phyloP scores from a whole-genome alignment of 176 grass and related monocot genomes.

The Oropetium thomaeum region DNA sequence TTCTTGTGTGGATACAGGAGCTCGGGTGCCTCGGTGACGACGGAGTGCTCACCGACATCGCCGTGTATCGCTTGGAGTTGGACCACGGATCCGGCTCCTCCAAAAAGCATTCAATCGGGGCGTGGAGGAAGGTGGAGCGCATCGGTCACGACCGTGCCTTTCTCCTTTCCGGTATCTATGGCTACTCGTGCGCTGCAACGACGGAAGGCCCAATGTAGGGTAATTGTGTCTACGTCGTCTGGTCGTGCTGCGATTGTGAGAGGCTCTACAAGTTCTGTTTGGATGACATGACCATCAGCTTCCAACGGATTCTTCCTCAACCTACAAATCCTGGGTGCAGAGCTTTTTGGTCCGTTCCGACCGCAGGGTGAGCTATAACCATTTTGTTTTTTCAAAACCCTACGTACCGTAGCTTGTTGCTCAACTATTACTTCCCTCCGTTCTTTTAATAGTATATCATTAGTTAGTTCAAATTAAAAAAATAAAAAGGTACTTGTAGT shows the following conservation, averaged over 20 bases:
- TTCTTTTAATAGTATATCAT: too few species aligned
- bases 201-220: neutral
- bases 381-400: too few species aligned
- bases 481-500: too few species aligned
- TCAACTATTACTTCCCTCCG: too few species aligned
- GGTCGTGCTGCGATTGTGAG: neutral
- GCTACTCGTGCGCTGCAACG: neutral
- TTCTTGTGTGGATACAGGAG: neutral
- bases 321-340: neutral
- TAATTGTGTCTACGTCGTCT: neutral
- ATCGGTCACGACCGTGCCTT: neutral
- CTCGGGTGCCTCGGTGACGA: neutral
- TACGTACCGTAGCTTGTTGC: neutral
- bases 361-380: neutral
- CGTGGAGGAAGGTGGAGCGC: neutral
- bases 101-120: too few species aligned
- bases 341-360: neutral
- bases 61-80: neutral
- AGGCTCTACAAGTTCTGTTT: conserved; percentile 13
- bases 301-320: neutral
- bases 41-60: neutral
- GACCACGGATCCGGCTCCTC: too few species aligned
- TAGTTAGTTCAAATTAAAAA: too few species aligned
- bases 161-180: neutral
- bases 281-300: neutral